A percentile compares a stretch with the other conserved stretches of the same genome.
phyloP scores from a whole-genome alignment of 225 moss, liverwort and hornwort genomes.

The Marchantia paleacea region DNA sequence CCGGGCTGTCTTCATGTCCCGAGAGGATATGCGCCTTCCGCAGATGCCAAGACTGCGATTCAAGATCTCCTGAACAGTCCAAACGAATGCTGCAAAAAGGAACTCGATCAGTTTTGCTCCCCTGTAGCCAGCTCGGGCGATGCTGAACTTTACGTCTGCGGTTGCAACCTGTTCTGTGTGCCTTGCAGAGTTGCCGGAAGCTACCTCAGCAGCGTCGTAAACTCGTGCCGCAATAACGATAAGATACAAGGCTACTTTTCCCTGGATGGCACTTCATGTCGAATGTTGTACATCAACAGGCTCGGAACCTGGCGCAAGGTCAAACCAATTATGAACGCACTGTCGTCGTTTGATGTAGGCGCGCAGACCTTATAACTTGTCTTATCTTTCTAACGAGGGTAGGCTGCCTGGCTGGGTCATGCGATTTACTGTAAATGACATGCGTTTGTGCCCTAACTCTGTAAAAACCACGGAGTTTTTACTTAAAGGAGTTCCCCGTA shows the following conservation, averaged over 20 bases:
- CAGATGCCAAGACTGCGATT: not conserved
- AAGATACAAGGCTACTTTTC: slow-evolving; percentile 5
- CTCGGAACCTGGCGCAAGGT: slow-evolving; percentile 7
- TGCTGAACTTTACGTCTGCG: slow-evolving; percentile 7
- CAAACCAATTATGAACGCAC: not conserved
- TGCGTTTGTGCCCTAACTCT: too few relatives aligned
- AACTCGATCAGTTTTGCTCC: not conserved
- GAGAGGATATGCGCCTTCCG: not conserved
- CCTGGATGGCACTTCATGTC: not conserved
- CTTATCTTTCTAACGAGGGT: too few relatives aligned
- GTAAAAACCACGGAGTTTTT: too few relatives aligned
- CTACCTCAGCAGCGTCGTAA: not conserved
- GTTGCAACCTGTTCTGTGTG: not conserved
- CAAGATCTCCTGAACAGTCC: not conserved
- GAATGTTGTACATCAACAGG: slow-evolving; percentile 12
- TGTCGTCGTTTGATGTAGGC: not conserved
- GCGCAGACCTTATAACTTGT: not conserved
- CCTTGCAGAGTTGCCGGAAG: slow-evolving; percentile 15
- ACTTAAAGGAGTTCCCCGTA: too few relatives aligned
- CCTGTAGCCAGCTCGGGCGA: slow-evolving; percentile 1
- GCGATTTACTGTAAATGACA: too few relatives aligned
- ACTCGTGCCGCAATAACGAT: not conserved
- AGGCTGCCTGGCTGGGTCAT: too few relatives aligned
- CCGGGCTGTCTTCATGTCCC: slow-evolving; percentile 7
- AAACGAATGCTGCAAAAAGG: slow-evolving; percentile 1